phyloP scores from a whole-genome alignment of 129 eudicot genomes.

The Glebionis coronaria region DNA sequence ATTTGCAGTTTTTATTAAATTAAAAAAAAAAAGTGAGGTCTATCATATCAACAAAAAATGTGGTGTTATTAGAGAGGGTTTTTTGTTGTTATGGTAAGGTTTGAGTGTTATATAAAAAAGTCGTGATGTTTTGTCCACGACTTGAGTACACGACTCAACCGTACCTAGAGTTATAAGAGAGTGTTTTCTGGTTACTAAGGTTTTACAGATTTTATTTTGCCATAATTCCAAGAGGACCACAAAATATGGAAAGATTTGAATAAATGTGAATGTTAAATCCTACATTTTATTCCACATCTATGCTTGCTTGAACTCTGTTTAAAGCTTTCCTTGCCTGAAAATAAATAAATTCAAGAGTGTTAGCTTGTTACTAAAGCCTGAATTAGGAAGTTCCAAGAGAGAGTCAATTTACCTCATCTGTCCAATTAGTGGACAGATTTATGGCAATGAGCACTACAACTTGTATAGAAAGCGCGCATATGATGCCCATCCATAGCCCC shows the following conservation, averaged over 20 bases:
- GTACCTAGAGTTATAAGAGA: no score
- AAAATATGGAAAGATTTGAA: not conserved
- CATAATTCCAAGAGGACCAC: no score
- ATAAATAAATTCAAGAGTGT: slow-evolving; percentile 4
- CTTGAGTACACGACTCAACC: no score
- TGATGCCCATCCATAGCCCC: slow-evolving; percentile 83
- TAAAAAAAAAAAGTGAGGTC: no score
- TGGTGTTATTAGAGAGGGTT: no score
- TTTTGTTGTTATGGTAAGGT: no score
- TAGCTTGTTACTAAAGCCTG: not conserved
- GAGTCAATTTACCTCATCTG: slow-evolving; percentile 35
- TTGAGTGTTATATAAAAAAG: no score
- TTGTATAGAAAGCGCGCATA: slow-evolving; percentile 62
- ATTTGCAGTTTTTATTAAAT: no score
- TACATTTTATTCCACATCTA: not conserved
- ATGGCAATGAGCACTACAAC: slow-evolving; percentile 47
- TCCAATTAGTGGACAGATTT: slow-evolving; percentile 56
- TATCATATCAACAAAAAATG: no score
- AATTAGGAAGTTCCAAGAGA: slow-evolving; percentile 4
- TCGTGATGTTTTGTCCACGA: no score
- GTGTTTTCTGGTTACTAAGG: not conserved
- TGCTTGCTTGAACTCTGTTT: slow-evolving; percentile 31
- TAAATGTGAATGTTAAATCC: not conserved
- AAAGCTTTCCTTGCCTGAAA: slow-evolving; percentile 31
- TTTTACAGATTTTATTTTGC: no score